These are phyloP conservation scores for Globisporangium camurandrum DNA, from an alignment of 352 stramenopile genomes.

Conservation along the genomic window DNA sequence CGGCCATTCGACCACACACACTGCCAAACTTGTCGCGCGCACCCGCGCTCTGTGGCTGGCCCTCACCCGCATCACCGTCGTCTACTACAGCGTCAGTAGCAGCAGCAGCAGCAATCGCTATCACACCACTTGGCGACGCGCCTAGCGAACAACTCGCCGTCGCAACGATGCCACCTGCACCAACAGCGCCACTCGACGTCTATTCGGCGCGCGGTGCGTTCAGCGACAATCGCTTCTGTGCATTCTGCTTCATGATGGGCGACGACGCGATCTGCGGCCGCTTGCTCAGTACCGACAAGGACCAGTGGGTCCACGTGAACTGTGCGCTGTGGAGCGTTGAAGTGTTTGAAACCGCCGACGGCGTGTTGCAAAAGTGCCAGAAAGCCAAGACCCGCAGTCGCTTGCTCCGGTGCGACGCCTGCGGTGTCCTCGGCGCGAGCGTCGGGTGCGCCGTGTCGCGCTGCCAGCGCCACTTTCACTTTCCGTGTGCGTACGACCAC, in stretches of 20 bases:
- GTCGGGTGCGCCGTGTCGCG: conserved; percentile 85
- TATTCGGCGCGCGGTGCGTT: conserved; percentile 13
- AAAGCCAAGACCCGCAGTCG: conserved; percentile 85
- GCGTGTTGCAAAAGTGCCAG: conserved; percentile 79
- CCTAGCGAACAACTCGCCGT: not conserved
- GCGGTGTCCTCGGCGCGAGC: conserved; percentile 85
- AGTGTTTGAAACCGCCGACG: conserved; percentile 77
- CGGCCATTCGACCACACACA: not conserved
- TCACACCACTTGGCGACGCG: not conserved
- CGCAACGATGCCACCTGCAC: not conserved
- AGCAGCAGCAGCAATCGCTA: not conserved
- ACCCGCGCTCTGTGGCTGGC: conserved; percentile 37
- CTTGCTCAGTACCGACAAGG: conserved; percentile 71
- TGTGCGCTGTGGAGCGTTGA: conserved; percentile 92
- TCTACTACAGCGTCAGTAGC: not conserved
- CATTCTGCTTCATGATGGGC: conserved; percentile 76
- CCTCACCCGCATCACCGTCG: conserved; percentile 1
- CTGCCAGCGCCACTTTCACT: conserved; percentile 91
- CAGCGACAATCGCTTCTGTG: conserved; percentile 67
- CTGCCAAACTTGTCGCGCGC: conserved; percentile 30
- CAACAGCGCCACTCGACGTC: no score
- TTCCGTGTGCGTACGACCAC: conserved; percentile 84
- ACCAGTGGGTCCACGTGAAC: conserved; percentile 89
- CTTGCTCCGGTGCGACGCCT: conserved; percentile 88
- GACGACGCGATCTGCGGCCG: conserved; percentile 67